Evolutionary conservation across 495 filamentous ascomycete genomes (phyloP).

Genomic region (Xylaria grammica): DNA sequence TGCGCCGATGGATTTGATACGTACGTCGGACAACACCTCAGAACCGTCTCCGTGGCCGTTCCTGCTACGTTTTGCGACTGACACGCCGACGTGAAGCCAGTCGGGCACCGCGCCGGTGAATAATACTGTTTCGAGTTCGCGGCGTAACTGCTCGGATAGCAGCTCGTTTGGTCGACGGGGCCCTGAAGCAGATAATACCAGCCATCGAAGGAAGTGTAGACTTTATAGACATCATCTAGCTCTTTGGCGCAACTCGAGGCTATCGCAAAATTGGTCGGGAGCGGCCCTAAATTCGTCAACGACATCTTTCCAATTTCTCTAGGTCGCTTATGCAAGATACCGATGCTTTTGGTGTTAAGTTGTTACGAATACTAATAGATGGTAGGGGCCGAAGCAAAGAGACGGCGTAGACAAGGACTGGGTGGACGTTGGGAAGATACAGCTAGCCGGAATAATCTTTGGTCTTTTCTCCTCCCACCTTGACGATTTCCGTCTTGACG

Average conservation of each 20-base stretch:
- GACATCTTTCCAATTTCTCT: not conserved
- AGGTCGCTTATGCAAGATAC: not conserved
- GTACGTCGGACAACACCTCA: constrained; percentile 21
- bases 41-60: not conserved
- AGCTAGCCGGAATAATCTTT: too few species aligned
- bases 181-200: constrained; percentile 10
- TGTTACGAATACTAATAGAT: too few species aligned
- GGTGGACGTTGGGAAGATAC: too few species aligned
- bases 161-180: constrained; percentile 16
- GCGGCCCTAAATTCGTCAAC: constrained; percentile 16
- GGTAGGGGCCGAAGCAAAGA: too few species aligned
- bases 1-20: not conserved
- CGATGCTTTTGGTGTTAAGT: not conserved
- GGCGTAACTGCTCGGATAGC: constrained; percentile 7
- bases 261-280: constrained; percentile 6
- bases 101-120: constrained; percentile 16
- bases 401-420: too few species aligned
- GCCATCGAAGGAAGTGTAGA: not conserved
- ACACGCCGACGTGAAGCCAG: constrained; percentile 20
- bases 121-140: constrained; percentile 12
- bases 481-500: too few species aligned
- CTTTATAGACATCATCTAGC: constrained; percentile 7
- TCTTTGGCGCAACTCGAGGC: not conserved
- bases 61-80: not conserved
- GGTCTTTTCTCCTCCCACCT: too few species aligned